Evolutionary conservation across 1,284 basidiomycete species (phyloP), one percentile per base, ranked within the genome.

Genomic region (Termitomyces sp.): DNA sequence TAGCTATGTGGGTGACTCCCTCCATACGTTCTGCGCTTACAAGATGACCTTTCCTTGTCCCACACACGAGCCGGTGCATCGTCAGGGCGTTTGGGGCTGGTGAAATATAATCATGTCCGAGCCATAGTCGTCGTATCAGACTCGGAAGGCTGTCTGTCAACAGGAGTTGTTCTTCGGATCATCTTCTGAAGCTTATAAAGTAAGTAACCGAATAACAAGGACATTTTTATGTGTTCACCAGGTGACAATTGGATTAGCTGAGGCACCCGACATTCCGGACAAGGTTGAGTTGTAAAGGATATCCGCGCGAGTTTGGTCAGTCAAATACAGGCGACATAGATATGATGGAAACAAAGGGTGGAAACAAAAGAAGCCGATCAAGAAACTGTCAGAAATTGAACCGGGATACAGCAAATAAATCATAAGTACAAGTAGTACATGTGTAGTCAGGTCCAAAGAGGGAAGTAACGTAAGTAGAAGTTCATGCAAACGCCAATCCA

Each of bases 401-500:
- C 24, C 33, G 36, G 15, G 24, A 48, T 38, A 26, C 4, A 19
- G n/a, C n/a, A 26, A 30, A 40, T 3, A n/a, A 28, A 21, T 34
- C 34, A 40, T 3, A 21, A 28, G 31, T 34, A 28, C 38, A 34
- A 9, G 3, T 44, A 1, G 41, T 43, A 19, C 13, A 42, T 5
- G 8, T 34, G 5, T 26, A 7, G 9, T 28, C 10, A 9, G 15
- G 42, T 43, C 24, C 42, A 43, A 10, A 38, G 33, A 38, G 34
- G 31, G 2, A 17, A 28, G 33, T 17, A 17, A 38, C 19, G 12
- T 8, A 17, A 24, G 9, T 12, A 31, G 39, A 15, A 24, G 4
- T 53, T 71, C 54, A 74, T 39, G 70, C 58, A 54, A 73, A 75
- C 13, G 75, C 74, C 54, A 77, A 65, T 9, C 74, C 73, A 42